Evolutionary conservation across 129 eudicot species (phyloP), one percentile per base, ranked within the genome.

Genomic region (Gnaphalium uliginosum): DNA sequence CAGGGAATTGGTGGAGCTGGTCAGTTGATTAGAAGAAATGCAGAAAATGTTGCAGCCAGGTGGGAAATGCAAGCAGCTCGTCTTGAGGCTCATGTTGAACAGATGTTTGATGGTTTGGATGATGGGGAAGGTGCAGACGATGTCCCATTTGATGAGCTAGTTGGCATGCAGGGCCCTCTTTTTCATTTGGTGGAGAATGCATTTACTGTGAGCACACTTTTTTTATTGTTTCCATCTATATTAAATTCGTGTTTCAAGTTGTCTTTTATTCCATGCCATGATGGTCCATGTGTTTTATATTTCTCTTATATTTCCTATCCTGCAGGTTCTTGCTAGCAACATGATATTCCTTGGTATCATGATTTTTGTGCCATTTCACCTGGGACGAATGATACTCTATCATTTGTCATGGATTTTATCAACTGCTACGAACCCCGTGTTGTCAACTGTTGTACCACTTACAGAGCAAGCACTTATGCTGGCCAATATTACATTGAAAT

Each of bases 61-160:
- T 93, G 91, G 95, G 98, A 93, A 77, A 86, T 88, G 90, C 98
- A 88, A 85, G 98, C 98, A 54, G 98, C 98, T 77, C 96, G 96
- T 54, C 89, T 93, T 33, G 98, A 93, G 78, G 98, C 96, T 24
- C 98, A 90, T 77, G 94, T 93, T 68, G 98, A 93, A 74, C 98
- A 93, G 76, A 88, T 93, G 85, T 93, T 93, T 85, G 98, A 93
- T 88, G 98, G 98, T 50, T 73, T 89, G 82, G 98, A 92, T 86
- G 98, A 90, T 75, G 98, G 89, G 58, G 98, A 93, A 82, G 98
- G 94, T 72, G 98, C 98, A 56, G 98, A 92, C 61, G 98, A 93
- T 84, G 98, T 93, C 14, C 98, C 98, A 10, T 93, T 93, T 82
- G 98, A 93, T 69, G 98, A 93, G 79, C 87, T 93, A 66, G 98